Conservation (phyloP, 345 rosid genomes). For the Eucalyptus brandiana region DNA sequence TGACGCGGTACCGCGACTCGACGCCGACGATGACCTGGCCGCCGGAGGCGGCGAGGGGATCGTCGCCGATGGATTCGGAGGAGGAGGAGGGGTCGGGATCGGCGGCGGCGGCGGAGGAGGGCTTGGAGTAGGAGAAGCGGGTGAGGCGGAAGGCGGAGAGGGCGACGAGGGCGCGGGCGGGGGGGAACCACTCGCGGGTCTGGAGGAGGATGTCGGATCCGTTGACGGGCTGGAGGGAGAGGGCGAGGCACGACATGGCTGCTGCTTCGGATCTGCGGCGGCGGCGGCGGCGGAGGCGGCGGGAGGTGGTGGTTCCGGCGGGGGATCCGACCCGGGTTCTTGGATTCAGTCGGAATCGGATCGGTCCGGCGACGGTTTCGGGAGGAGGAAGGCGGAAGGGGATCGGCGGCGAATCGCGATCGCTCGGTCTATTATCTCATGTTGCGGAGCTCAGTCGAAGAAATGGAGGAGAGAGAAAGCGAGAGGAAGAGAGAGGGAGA, state of each 20-base stretch:
- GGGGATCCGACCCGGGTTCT: not conserved
- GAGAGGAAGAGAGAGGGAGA: not conserved
- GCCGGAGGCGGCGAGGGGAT: slow-evolving; percentile 89
- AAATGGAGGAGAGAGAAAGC: not conserved
- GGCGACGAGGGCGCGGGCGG: slow-evolving; percentile 85
- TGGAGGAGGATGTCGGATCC: slow-evolving; percentile 89
- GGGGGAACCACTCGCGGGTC: slow-evolving; percentile 94
- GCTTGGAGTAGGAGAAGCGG: slow-evolving; percentile 50
- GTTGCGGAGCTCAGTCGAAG: not conserved
- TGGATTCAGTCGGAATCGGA: not conserved
- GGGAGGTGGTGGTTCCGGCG: not conserved
- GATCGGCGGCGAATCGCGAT: not conserved
- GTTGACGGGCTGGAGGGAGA: slow-evolving; percentile 80
- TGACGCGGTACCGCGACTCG: slow-evolving; percentile 91
- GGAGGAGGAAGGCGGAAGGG: not conserved
- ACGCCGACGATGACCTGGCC: slow-evolving; percentile 98
- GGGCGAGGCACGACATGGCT: slow-evolving; percentile 74
- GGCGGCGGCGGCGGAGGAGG: slow-evolving; percentile 44
- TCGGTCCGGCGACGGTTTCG: not conserved
- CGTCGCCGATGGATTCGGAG: slow-evolving; percentile 60
- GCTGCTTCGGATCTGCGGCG: not conserved
- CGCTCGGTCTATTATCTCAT: not conserved
- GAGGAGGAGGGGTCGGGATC: slow-evolving; percentile 82
- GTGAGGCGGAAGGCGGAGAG: slow-evolving; percentile 91
- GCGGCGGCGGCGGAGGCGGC: not conserved